These are phyloP conservation scores for Mortierella hygrophila DNA, from an alignment of 192 early-diverging fungal genomes.

Conservation along the genomic window DNA sequence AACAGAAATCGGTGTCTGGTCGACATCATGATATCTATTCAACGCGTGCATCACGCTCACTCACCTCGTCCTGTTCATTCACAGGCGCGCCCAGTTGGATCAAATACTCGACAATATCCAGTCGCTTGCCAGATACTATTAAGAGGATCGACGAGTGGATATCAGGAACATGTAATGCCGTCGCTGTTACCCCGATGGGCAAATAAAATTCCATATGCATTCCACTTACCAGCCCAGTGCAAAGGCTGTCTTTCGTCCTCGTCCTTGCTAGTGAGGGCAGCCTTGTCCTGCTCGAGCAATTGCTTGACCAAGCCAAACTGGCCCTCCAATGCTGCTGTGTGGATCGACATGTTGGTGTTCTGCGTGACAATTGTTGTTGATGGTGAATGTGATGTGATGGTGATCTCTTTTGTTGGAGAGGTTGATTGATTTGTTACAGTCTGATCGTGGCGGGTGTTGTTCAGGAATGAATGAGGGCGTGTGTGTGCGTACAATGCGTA, in stretches of 20 bases:
- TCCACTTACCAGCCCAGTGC: slow-evolving; percentile 64
- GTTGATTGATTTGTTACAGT: neutral
- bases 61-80: slow-evolving; percentile 76
- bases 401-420: neutral
- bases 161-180: slow-evolving; percentile 19
- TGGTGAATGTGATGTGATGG: neutral
- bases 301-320: slow-evolving; percentile 61
- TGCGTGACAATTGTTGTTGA: neutral
- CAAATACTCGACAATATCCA: slow-evolving; percentile 75
- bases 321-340: slow-evolving; percentile 59
- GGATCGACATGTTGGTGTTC: slow-evolving; percentile 40
- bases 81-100: slow-evolving; percentile 73
- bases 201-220: slow-evolving; percentile 1
- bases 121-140: slow-evolving; percentile 75
- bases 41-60: neutral
- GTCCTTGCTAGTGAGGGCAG: slow-evolving; percentile 72
- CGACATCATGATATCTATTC: no score
- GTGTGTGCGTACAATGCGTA: no score
- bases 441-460: neutral
- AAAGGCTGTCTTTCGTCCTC: slow-evolving; percentile 66
- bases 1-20: neutral
- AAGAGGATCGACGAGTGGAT: slow-evolving; percentile 15
- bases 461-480: neutral
- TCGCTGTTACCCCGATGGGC: neutral
- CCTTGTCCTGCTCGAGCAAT: slow-evolving; percentile 64